Evolutionary conservation across 805 yeast genomes (phyloP).

Genomic region (Tetrapisispora namnaoensis): DNA sequence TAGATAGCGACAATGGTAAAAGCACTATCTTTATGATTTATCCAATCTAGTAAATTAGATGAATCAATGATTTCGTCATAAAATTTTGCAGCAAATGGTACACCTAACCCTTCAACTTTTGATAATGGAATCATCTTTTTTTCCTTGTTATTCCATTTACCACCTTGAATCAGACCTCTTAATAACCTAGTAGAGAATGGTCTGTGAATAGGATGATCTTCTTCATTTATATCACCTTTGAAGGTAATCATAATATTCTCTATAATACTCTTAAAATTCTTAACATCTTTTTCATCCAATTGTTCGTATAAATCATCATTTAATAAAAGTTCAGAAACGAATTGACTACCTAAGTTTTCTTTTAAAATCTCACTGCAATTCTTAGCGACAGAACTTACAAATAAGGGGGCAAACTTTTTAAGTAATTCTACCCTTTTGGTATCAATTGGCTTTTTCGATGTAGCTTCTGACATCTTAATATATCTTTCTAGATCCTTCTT

Average conservation of each 20-base stretch:
- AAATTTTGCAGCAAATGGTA: constrained; percentile 47
- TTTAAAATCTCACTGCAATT: constrained; percentile 43
- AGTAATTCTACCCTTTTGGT: constrained; percentile 66
- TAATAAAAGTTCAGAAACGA: constrained; percentile 63
- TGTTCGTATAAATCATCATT: constrained; percentile 39
- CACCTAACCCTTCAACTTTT: constrained; percentile 41
- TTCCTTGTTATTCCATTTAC: constrained; percentile 65
- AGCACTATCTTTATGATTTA: constrained; percentile 55
- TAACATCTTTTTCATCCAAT: constrained; percentile 25
- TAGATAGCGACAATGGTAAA: constrained; percentile 74
- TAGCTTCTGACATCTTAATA: constrained; percentile 49
- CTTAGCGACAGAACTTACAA: constrained; percentile 46
- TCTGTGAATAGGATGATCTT: constrained; percentile 56
- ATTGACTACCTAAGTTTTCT: constrained; percentile 79
- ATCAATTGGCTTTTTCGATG: constrained; percentile 78
- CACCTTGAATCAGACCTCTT: constrained; percentile 73
- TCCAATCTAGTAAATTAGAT: constrained; percentile 55
- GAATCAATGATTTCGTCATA: constrained; percentile 43
- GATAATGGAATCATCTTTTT: constrained; percentile 39
- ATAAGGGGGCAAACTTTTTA: constrained; percentile 52
- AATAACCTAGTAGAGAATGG: constrained; percentile 68
- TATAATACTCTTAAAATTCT: constrained; percentile 40
- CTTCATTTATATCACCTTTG: constrained; percentile 58
- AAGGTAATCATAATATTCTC: constrained; percentile 47
- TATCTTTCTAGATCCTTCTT: constrained; percentile 52